Percentiles rank a stretch among this genome's conserved stretches.
These are phyloP conservation scores for Jatropha multifida DNA, from an alignment of 441 rosid species.

Conservation along the genomic window DNA sequence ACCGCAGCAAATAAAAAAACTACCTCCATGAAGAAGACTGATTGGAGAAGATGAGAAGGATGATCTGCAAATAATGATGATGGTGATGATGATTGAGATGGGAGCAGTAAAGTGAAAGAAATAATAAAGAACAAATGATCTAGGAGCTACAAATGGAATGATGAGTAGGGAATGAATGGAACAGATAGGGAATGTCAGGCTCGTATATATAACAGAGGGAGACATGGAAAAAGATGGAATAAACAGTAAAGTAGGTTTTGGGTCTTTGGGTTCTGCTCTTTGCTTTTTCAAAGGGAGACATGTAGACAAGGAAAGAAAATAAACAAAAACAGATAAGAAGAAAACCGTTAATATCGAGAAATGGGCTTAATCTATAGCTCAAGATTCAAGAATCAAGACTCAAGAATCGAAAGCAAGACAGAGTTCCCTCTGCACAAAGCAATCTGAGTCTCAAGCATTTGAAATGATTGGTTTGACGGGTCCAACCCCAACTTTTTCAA, in stretches of 20 bases:
- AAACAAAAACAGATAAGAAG: constrained; percentile 24
- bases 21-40: constrained; percentile 24
- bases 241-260: constrained; percentile 21
- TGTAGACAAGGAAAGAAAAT: not conserved
- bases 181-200: constrained; percentile 14
- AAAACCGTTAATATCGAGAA: constrained; percentile 26
- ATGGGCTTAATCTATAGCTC: not conserved
- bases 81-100: not conserved
- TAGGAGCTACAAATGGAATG: constrained; percentile 10
- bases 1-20: not conserved
- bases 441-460: constrained; percentile 27
- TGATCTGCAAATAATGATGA: not conserved
- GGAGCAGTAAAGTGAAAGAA: not conserved
- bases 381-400: constrained; percentile 8
- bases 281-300: constrained; percentile 27
- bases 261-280: constrained; percentile 12
- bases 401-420: constrained; percentile 10
- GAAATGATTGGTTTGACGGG: constrained; percentile 48
- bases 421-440: constrained; percentile 35
- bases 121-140: not conserved
- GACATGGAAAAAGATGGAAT: constrained; percentile 18
- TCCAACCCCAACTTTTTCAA: constrained; percentile 31
- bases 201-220: constrained; percentile 5
- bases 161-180: constrained; percentile 10
- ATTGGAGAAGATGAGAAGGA: not conserved